phyloP scores from a whole-genome alignment of 805 yeast genomes.

The Yamadazyma akitaensis region DNA sequence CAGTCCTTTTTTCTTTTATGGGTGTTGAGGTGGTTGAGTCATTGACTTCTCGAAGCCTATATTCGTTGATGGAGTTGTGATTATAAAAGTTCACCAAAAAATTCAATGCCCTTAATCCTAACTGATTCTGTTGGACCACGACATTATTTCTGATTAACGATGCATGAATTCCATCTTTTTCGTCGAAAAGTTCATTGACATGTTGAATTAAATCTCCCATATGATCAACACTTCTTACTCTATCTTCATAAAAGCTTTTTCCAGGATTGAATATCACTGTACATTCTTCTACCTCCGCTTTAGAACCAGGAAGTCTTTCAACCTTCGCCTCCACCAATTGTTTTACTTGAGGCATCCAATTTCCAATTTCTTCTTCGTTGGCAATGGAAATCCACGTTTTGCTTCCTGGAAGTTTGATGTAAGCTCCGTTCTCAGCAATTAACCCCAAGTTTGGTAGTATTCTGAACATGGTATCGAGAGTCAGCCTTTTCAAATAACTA shows the following conservation, averaged over 20 bases:
- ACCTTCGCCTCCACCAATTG: slow-evolving; percentile 56
- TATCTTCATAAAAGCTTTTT: slow-evolving; percentile 53
- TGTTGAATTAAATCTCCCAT: slow-evolving; percentile 86
- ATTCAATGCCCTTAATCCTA: slow-evolving; percentile 54
- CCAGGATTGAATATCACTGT: slow-evolving; percentile 76
- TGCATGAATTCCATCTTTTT: slow-evolving; percentile 60
- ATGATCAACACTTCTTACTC: slow-evolving; percentile 60
- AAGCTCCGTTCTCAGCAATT: slow-evolving; percentile 90
- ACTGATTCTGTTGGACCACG: slow-evolving; percentile 64
- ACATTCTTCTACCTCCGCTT: slow-evolving; percentile 69
- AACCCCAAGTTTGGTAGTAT: slow-evolving; percentile 71
- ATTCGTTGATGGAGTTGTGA: slow-evolving; percentile 21
- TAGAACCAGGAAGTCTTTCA: slow-evolving; percentile 80
- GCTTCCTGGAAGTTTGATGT: slow-evolving; percentile 51
- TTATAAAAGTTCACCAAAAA: slow-evolving; percentile 44
- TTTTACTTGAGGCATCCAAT: slow-evolving; percentile 59
- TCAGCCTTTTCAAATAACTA: slow-evolving; percentile 60
- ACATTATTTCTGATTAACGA: slow-evolving; percentile 65
- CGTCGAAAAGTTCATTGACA: slow-evolving; percentile 69
- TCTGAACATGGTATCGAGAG: slow-evolving; percentile 64
- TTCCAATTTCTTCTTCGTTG: slow-evolving; percentile 42
- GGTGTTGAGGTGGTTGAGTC: slow-evolving; percentile 13
- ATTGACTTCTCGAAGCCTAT: slow-evolving; percentile 18
- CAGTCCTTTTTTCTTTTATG: slow-evolving; percentile 6
- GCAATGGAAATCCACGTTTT: slow-evolving; percentile 62